Percentiles rank a stretch among this genome's conserved stretches.
Evolutionary conservation across 169 alveolate genomes (phyloP).

Genomic region (Cryptosporidium meleagridis): DNA sequence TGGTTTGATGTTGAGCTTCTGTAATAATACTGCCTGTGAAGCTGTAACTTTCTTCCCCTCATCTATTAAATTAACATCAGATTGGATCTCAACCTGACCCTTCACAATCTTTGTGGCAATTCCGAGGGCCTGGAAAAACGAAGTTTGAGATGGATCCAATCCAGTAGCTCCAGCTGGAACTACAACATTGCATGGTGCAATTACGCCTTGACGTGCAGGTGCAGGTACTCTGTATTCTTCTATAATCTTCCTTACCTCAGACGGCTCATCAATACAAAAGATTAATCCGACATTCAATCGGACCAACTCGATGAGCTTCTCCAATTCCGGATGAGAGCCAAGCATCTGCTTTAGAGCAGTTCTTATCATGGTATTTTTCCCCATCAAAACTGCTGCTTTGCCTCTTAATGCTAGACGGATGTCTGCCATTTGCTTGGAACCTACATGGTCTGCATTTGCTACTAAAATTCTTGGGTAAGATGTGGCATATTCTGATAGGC

Average conservation of each 20-base stretch:
- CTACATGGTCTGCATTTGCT: constrained; percentile 95
- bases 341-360: constrained; percentile 90
- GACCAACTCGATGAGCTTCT: constrained; percentile 87
- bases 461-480: constrained; percentile 89
- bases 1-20: constrained; percentile 96
- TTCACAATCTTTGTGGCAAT: constrained; percentile 98
- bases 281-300: constrained; percentile 96
- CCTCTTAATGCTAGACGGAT: constrained; percentile 94
- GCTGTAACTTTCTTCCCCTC: constrained; percentile 96
- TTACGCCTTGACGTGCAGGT: constrained; percentile 97
- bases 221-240: constrained; percentile 95
- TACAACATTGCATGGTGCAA: constrained; percentile 96
- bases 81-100: constrained; percentile 97
- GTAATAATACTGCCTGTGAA: constrained; percentile 96
- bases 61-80: constrained; percentile 93
- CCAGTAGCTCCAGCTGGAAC: constrained; percentile 99
- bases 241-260: constrained; percentile 91
- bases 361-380: constrained; percentile 96
- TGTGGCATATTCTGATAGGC: constrained; percentile 85
- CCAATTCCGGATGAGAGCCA: constrained; percentile 86
- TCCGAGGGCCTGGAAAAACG: constrained; percentile 99
- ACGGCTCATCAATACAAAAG: constrained; percentile 94
- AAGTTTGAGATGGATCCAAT: constrained; percentile 98
- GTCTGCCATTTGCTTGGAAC: constrained; percentile 94
- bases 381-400: constrained; percentile 93